Evolutionary conservation across 2,329 filamentous ascomycete species (phyloP).

Genomic region (Diaporthe humulicola): DNA sequence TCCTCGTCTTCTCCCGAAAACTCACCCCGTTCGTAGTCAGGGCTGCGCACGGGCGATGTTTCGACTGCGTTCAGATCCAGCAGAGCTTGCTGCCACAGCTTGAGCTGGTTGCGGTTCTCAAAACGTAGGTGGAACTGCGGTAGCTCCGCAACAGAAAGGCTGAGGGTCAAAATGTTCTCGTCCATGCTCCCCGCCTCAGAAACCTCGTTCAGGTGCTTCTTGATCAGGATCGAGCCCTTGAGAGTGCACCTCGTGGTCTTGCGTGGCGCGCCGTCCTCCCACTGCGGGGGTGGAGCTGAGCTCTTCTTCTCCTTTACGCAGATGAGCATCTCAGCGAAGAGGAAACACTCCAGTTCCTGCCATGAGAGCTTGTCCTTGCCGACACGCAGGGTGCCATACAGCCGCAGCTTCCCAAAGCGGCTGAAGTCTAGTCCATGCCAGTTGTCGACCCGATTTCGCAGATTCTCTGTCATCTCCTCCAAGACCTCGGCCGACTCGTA

Average conservation of each 20-base stretch:
- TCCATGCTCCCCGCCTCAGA: slow-evolving; percentile 78
- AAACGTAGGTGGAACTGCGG: slow-evolving; percentile 96
- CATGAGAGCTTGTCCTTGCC: slow-evolving; percentile 97
- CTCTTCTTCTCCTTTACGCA: slow-evolving; percentile 98
- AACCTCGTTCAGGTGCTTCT: slow-evolving; percentile 95
- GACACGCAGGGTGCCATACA: slow-evolving; percentile 91
- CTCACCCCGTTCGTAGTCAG: slow-evolving; percentile 84
- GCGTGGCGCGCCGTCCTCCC: slow-evolving; percentile 72
- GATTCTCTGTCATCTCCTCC: slow-evolving; percentile 86
- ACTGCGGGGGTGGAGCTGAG: slow-evolving; percentile 65
- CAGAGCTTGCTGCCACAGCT: slow-evolving; percentile 90
- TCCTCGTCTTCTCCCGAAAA: slow-evolving; percentile 90
- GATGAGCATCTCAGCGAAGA: slow-evolving; percentile 99
- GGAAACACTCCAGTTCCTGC: slow-evolving; percentile 97
- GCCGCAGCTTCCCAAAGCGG: slow-evolving; percentile 89
- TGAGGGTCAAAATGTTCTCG: slow-evolving; percentile 88
- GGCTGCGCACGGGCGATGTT: slow-evolving; percentile 71
- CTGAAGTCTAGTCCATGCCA: slow-evolving; percentile 97
- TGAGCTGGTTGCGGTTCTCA: slow-evolving; percentile 84
- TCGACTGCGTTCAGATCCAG: slow-evolving; percentile 85
- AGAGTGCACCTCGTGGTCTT: slow-evolving; percentile 85
- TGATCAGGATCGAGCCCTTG: slow-evolving; percentile 98
- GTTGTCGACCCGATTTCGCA: slow-evolving; percentile 92
- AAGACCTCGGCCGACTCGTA: slow-evolving; percentile 83
- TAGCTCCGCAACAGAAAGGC: slow-evolving; percentile 90